Base-by-base conservation (phyloP, 1,284 basidiomycete species). In the Phlebopus sp. region DNA sequence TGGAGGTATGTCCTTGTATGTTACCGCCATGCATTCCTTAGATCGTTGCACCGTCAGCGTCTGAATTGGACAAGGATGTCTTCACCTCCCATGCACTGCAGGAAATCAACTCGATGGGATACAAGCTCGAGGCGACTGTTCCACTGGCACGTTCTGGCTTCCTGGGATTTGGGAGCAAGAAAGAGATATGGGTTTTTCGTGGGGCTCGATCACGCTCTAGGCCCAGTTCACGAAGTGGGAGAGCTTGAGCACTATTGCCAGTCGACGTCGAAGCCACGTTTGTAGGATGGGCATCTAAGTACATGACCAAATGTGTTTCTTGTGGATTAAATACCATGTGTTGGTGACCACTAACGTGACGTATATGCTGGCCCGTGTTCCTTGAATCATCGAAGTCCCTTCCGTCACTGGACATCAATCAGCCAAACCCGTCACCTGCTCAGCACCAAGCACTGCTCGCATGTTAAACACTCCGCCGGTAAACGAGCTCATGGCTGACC, bases 111-210 rank as follows among this genome's bases (percentile, higher is more conserved):
- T 47, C 46, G 9, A 58, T 66, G 37, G 74, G 74, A 10, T 78
- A 69, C 60, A 71, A 67, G 45, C 68, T 78, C 10, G 71, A 75
- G 45, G 77, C 76, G 3, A 74, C 72, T 30, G 63, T 78, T 23
- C 69, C 70, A 0, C 64, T 78, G 49, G 72, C 74, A 4, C 60
- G 67, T 11, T 56, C 61, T n/a, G 68, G 70, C 6, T 51, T 73
- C 32, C 59, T 75, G 42, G 68, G 70, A 25, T 57, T 78, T 21
- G 66, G 71, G 11, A 59, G 67, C 23, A 70, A 70, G 53, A 71
- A 66, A 53, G 78, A 79, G 56, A 42, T 76, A 25, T 78, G 78
- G 78, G 63, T 78, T 35, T 78, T 78, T 62, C 67, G 68, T 3
- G 54, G 61, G 27, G 40, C 43, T 25, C 62, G 60, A 46, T 25